Conservation (phyloP, 768 basidiomycete species). For the Pisolithus albus region DNA sequence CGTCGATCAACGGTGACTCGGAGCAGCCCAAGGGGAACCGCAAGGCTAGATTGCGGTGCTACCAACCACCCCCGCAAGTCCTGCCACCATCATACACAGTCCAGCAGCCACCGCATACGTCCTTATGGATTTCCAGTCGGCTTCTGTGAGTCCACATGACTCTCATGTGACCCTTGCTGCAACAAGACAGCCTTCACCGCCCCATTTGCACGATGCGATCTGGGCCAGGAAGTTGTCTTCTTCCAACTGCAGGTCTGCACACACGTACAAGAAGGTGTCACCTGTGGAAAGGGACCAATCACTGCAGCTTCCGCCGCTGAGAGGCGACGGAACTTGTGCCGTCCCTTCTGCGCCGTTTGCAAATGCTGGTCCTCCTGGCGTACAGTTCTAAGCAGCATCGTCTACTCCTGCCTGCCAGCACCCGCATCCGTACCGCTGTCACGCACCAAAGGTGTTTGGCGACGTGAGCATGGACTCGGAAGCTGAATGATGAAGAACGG, state of each 20-base stretch:
- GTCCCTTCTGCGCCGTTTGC: slow-evolving; percentile 67
- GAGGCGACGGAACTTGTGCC: slow-evolving; percentile 24
- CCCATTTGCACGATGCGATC: slow-evolving; percentile 43
- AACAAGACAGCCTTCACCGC: slow-evolving; percentile 30
- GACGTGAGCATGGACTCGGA: too few relatives aligned
- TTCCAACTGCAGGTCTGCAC: not conserved
- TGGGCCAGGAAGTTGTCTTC: slow-evolving; percentile 35
- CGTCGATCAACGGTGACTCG: slow-evolving; percentile 42
- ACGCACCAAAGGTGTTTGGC: too few relatives aligned
- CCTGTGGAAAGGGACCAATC: slow-evolving; percentile 22
- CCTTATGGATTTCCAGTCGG: slow-evolving; percentile 44
- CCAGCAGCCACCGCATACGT: slow-evolving; percentile 13
- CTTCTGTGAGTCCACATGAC: slow-evolving; percentile 49
- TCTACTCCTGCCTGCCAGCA: not conserved
- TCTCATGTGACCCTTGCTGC: slow-evolving; percentile 25
- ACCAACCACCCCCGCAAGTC: slow-evolving; percentile 41
- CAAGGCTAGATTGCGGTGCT: slow-evolving; percentile 54
- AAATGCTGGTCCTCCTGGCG: slow-evolving; percentile 80
- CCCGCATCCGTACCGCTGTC: not conserved
- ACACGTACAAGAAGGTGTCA: slow-evolving; percentile 17
- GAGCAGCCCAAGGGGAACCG: slow-evolving; percentile 43
- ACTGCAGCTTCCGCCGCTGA: slow-evolving; percentile 28
- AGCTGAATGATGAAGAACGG: too few relatives aligned
- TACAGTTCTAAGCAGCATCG: slow-evolving; percentile 48
- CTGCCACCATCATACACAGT: slow-evolving; percentile 31